Percentiles rank a stretch among this genome's conserved stretches.
Conservation (phyloP, 352 stramenopile species). For the Pythium oligandrum region DNA sequence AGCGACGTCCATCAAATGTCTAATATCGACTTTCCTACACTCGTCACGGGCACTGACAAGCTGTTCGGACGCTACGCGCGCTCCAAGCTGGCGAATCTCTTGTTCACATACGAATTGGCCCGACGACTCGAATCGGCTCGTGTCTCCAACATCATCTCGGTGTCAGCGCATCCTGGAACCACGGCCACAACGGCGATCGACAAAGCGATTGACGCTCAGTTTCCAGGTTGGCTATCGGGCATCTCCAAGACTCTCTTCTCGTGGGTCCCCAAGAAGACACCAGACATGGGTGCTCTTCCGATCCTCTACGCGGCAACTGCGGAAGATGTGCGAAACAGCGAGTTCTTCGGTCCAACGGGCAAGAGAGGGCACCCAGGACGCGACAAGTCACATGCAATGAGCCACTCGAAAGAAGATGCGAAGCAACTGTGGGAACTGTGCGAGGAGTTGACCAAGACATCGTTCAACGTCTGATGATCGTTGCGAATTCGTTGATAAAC, state of each 20-base stretch:
- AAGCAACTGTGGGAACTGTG: slow-evolving; percentile 17
- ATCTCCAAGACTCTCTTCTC: background rate
- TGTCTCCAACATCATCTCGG: slow-evolving; percentile 26
- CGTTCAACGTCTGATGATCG: slow-evolving; percentile 6
- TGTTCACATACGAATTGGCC: slow-evolving; percentile 50
- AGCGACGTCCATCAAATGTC: slow-evolving; percentile 2
- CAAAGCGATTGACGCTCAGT: slow-evolving; percentile 10
- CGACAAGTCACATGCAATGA: background rate
- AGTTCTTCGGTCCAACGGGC: slow-evolving; percentile 23
- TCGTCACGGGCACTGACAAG: slow-evolving; percentile 20
- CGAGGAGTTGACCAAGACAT: slow-evolving; percentile 12
- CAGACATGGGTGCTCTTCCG: slow-evolving; percentile 8
- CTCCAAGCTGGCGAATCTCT: slow-evolving; percentile 43
- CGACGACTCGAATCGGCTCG: slow-evolving; percentile 22
- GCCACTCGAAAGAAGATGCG: slow-evolving; percentile 7
- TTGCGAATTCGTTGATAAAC: too few relatives aligned
- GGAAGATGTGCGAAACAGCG: slow-evolving; percentile 8
- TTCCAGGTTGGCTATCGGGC: slow-evolving; percentile 2
- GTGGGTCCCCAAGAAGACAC: slow-evolving; percentile 8
- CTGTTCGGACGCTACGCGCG: slow-evolving; percentile 28
- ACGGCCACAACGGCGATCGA: background rate
- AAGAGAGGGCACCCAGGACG: slow-evolving; percentile 18
- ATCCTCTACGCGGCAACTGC: slow-evolving; percentile 15
- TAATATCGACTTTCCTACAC: slow-evolving; percentile 21
- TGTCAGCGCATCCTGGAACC: slow-evolving; percentile 16